Evolutionary conservation across 116 monocot genomes (phyloP).

Genomic region (Posidonia oceanica): DNA sequence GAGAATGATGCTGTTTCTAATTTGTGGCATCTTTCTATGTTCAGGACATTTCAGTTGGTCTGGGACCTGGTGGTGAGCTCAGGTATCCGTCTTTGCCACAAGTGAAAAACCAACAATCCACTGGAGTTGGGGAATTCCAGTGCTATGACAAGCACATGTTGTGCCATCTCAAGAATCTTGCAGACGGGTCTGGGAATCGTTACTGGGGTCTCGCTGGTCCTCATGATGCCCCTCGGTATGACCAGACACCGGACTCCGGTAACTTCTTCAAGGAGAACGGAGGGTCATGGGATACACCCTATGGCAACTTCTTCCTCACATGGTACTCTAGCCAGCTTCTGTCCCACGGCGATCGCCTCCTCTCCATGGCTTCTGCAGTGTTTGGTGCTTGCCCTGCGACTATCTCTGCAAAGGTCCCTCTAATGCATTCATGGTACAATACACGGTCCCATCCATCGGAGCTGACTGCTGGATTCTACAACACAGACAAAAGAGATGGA

Average conservation of each 20-base stretch:
- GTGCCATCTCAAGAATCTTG: conserved; percentile 7
- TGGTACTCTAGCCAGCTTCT: conserved; percentile 61
- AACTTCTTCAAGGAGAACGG: conserved; percentile 58
- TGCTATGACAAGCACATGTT: conserved; percentile 29
- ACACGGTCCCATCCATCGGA: conserved; percentile 34
- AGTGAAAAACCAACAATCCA: background rate
- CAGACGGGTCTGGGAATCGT: conserved; percentile 16
- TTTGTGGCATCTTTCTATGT: background rate
- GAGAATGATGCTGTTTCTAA: background rate
- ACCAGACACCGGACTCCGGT: conserved; percentile 28
- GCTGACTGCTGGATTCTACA: conserved; percentile 46
- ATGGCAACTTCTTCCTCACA: conserved; percentile 76
- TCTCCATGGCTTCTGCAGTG: conserved; percentile 34
- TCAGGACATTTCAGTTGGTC: conserved; percentile 49
- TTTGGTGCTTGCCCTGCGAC: conserved; percentile 21
- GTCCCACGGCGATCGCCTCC: conserved; percentile 47
- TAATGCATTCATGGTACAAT: conserved; percentile 38
- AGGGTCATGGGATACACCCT: conserved; percentile 66
- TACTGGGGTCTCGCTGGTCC: conserved; percentile 45
- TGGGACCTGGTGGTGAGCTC: conserved; percentile 73
- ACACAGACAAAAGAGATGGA: conserved; percentile 27
- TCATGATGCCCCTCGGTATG: conserved; percentile 53
- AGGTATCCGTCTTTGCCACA: conserved; percentile 47
- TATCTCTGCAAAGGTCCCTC: conserved; percentile 46
- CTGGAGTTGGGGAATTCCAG: conserved; percentile 59